Conservation (phyloP, 2,329 filamentous ascomycete genomes). For the Alternaria ventricosa region DNA sequence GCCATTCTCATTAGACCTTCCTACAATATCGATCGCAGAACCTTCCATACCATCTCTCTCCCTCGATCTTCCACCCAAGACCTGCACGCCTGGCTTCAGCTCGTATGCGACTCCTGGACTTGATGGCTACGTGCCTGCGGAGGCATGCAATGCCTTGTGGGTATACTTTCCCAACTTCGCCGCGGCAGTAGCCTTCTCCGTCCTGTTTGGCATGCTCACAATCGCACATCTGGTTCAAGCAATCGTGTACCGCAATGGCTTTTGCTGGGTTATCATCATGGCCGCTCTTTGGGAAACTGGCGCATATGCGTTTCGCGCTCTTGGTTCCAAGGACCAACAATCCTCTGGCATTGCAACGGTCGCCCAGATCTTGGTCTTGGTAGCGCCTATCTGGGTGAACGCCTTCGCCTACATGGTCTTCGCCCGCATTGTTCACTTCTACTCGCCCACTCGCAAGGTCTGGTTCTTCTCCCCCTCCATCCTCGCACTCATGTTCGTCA, state of each 20-base stretch:
- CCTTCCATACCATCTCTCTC: conserved; percentile 14
- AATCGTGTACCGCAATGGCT: conserved; percentile 34
- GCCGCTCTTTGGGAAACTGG: conserved; percentile 52
- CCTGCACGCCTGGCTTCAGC: conserved; percentile 22
- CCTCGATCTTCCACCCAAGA: conserved; percentile 17
- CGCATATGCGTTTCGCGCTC: conserved; percentile 50
- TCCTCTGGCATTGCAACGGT: conserved; percentile 38
- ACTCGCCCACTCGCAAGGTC: conserved; percentile 25
- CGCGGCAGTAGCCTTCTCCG: conserved; percentile 25
- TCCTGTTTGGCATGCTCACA: conserved; percentile 28
- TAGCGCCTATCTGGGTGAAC: conserved; percentile 54
- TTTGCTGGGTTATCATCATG: conserved; percentile 54
- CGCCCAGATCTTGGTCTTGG: conserved; percentile 54
- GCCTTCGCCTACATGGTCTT: conserved; percentile 52
- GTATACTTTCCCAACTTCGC: conserved; percentile 28
- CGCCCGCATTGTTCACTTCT: conserved; percentile 51
- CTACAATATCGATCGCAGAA: conserved; percentile 14
- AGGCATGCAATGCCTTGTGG: conserved; percentile 30
- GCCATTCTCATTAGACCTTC: conserved; percentile 18
- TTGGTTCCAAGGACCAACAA: conserved; percentile 51
- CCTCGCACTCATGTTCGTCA: conserved; percentile 47
- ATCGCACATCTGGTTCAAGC: conserved; percentile 25
- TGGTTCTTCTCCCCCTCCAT: conserved; percentile 27
- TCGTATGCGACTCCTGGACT: conserved; percentile 24
- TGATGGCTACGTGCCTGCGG: conserved; percentile 27